Conservation (phyloP, 2,329 filamentous ascomycete species). For the Ophiostoma quercus region DNA sequence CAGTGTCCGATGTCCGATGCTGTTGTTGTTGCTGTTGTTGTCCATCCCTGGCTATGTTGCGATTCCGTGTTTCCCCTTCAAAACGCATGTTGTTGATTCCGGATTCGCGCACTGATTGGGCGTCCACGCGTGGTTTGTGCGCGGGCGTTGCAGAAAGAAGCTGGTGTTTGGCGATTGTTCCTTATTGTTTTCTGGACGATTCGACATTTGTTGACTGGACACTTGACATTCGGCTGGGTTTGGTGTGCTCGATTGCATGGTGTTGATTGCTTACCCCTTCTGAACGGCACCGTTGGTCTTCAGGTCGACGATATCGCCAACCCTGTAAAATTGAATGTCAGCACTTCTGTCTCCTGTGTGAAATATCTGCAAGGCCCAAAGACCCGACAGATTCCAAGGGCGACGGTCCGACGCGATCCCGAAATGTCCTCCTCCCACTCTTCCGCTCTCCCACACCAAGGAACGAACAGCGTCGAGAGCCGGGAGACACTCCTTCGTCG, state of each 20-base stretch:
- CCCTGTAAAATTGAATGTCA: conserved; percentile 46
- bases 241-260: neutral
- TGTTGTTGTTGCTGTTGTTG: too few species aligned
- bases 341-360: conserved; percentile 28
- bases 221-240: neutral
- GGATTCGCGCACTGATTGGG: neutral
- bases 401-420: neutral
- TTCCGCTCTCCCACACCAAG: neutral
- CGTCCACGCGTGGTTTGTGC: neutral
- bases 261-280: conserved; percentile 70
- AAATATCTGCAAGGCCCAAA: neutral
- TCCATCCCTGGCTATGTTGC: neutral
- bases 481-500: neutral
- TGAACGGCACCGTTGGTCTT: conserved; percentile 97
- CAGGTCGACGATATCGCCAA: conserved; percentile 98
- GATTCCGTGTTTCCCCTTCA: neutral
- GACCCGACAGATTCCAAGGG: neutral
- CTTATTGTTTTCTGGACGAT: neutral
- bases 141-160: neutral
- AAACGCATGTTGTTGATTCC: neutral
- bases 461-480: neutral
- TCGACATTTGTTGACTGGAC: neutral
- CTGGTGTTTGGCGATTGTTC: neutral
- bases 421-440: neutral
- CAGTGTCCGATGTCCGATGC: conserved; percentile 13